A percentile compares a stretch with the other conserved stretches of the same genome.
phyloP scores from a whole-genome alignment of 2,329 filamentous ascomycete species.

The Domatiomyces globalis region DNA sequence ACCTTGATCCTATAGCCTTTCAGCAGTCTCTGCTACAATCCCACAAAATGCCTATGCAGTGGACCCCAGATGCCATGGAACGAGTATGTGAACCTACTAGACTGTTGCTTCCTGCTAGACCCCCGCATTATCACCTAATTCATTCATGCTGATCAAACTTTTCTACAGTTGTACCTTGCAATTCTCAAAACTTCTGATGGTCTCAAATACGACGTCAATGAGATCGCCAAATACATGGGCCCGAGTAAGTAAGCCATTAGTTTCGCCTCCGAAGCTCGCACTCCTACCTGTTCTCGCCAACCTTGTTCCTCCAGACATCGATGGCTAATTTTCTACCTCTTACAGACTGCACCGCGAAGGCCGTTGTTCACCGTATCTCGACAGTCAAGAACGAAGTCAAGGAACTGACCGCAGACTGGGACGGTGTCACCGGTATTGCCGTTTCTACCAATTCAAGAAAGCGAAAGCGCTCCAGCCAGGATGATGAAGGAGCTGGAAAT shows the following conservation, averaged over 20 bases:
- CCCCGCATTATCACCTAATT: not conserved
- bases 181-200: not conserved
- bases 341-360: conserved; percentile 9
- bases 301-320: not conserved
- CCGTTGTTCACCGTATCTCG: conserved; percentile 4
- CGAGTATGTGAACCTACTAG: conserved; percentile 3
- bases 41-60: conserved; percentile 11
- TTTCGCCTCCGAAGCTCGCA: not conserved
- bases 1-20: not conserved
- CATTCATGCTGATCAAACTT: not conserved
- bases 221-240: conserved; percentile 3
- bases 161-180: not conserved
- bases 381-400: conserved; percentile 2
- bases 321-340: not conserved
- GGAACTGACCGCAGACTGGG: not conserved
- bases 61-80: conserved; percentile 8
- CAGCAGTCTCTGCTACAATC: not conserved
- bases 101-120: not conserved
- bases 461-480: not conserved
- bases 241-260: not conserved
- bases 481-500: not conserved
- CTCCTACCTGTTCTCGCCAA: not conserved
- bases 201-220: not conserved
- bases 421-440: not conserved
- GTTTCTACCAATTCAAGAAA: not conserved